phyloP scores from a whole-genome alignment of 2,329 filamentous ascomycete genomes.

The Trichoderma citrinoviride region DNA sequence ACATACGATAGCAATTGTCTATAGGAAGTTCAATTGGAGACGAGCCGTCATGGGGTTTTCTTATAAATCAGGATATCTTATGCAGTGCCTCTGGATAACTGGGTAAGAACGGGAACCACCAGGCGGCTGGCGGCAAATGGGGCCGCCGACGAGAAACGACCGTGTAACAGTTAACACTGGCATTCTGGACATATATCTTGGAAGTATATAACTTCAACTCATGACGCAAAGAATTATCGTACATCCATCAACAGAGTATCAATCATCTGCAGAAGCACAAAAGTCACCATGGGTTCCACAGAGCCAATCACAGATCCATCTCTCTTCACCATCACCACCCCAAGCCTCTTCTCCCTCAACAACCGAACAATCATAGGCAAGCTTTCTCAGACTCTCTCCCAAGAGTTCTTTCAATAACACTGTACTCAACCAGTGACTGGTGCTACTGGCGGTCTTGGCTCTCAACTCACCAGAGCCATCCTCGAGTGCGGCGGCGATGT shows the following conservation, averaged over 20 bases:
- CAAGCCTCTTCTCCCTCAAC: conserved; percentile 10
- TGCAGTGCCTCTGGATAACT: too few species aligned
- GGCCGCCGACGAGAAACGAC: not conserved
- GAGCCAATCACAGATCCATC: not conserved
- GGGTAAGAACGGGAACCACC: not conserved
- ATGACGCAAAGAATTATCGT: too few species aligned
- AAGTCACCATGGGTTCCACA: conserved; percentile 6
- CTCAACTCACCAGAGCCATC: conserved; percentile 15
- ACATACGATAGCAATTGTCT: too few species aligned
- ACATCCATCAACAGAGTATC: not conserved
- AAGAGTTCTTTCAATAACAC: not conserved
- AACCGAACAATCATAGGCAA: conserved; percentile 18
- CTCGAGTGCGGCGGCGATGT: conserved; percentile 22
- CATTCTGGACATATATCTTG: not conserved
- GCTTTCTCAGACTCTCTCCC: not conserved
- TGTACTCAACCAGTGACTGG: not conserved
- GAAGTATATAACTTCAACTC: not conserved
- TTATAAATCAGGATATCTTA: not conserved
- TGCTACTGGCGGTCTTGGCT: conserved; percentile 15
- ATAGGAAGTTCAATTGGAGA: too few species aligned
- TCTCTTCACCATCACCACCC: not conserved
- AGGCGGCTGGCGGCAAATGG: conserved; percentile 10
- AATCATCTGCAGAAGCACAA: not conserved
- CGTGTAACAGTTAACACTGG: not conserved
- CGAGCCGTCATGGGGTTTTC: not conserved